phyloP scores from a whole-genome alignment of 805 yeast species.

The Grigorovia transvaalensis region DNA sequence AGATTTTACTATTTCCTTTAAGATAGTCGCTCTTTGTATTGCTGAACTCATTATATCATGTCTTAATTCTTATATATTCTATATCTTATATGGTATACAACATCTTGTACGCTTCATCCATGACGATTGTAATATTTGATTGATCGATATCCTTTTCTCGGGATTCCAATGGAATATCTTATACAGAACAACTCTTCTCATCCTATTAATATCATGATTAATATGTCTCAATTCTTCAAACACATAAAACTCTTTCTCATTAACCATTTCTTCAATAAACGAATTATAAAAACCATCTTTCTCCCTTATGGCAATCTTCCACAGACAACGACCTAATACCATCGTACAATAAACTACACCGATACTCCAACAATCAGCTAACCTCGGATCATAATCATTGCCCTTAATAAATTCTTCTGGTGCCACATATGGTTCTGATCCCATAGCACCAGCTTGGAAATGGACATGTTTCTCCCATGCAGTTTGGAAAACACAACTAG shows the following conservation, averaged over 20 bases:
- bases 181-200: constrained; percentile 42
- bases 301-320: constrained; percentile 67
- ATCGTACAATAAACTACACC: constrained; percentile 71
- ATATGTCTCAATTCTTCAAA: constrained; percentile 44
- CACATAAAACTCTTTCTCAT: constrained; percentile 36
- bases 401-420: constrained; percentile 68
- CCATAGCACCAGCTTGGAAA: constrained; percentile 61
- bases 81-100: constrained; percentile 32
- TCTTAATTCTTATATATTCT: neutral
- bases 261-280: constrained; percentile 36
- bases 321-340: constrained; percentile 81
- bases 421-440: constrained; percentile 85
- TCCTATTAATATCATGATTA: constrained; percentile 28
- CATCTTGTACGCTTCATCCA: constrained; percentile 52
- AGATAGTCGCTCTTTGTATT: too few species aligned
- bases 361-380: constrained; percentile 82
- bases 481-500: constrained; percentile 81
- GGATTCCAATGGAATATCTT: constrained; percentile 53
- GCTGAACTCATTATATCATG: neutral
- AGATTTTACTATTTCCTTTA: too few species aligned
- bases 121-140: constrained; percentile 43
- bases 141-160: constrained; percentile 39
- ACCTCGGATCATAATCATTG: constrained; percentile 58
- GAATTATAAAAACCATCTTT: constrained; percentile 40
- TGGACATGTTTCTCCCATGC: constrained; percentile 78